These are phyloP conservation scores for Lentinus brumalis DNA, from an alignment of 768 basidiomycete species.

Conservation along the genomic window DNA sequence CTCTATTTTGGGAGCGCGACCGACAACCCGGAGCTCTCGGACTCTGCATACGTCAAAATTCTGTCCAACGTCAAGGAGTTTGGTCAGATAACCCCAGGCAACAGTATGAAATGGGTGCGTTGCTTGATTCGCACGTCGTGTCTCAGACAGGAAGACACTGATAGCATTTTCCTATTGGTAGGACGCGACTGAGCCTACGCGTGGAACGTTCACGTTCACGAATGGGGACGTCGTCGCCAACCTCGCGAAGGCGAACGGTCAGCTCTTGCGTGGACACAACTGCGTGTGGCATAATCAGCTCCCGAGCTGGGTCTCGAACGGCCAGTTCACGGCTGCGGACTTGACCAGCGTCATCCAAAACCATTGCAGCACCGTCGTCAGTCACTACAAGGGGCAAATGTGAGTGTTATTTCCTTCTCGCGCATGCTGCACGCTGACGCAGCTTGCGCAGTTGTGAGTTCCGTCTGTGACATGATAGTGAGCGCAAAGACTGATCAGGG, in stretches of 20 bases:
- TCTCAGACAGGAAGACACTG: background rate
- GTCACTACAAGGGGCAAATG: constrained; percentile 56
- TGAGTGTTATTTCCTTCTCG: constrained; percentile 26
- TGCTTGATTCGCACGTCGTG: background rate
- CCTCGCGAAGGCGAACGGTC: constrained; percentile 47
- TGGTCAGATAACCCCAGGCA: constrained; percentile 47
- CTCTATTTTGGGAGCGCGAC: constrained; percentile 52
- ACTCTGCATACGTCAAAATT: constrained; percentile 40
- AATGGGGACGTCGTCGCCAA: constrained; percentile 47
- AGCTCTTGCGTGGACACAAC: constrained; percentile 49
- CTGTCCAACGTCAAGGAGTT: constrained; percentile 40
- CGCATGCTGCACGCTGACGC: background rate
- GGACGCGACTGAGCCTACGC: constrained; percentile 55
- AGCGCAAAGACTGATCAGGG: no score
- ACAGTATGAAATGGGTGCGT: constrained; percentile 48
- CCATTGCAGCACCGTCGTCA: constrained; percentile 52
- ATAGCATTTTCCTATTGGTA: constrained; percentile 17
- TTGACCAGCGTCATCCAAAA: constrained; percentile 47
- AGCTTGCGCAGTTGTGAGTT: constrained; percentile 20
- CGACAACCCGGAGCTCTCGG: constrained; percentile 46
- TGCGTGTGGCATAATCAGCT: constrained; percentile 55
- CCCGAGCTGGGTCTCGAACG: constrained; percentile 49
- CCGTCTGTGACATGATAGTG: background rate
- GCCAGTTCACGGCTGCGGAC: constrained; percentile 43
- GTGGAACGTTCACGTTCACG: constrained; percentile 48